These are phyloP conservation scores for Saccharomyces pastorianus DNA, from an alignment of 1,139 yeast species.

Conservation along the genomic window DNA sequence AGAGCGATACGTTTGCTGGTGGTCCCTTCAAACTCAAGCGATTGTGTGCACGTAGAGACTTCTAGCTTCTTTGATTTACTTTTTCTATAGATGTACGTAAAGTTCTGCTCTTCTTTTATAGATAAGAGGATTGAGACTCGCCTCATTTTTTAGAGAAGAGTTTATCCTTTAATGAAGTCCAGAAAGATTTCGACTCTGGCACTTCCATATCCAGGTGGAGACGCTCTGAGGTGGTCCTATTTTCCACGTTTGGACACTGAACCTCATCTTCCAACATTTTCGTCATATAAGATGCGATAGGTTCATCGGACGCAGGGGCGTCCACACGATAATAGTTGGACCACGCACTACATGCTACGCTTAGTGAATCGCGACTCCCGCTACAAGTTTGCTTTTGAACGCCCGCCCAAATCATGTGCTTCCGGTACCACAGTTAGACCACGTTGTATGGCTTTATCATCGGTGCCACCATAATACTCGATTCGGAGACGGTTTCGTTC, in stretches of 20 bases:
- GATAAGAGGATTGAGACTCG: background rate
- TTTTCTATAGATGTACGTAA: too few relatives aligned
- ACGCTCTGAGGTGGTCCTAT: background rate
- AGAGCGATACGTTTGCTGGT: too few relatives aligned
- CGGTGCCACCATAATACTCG: background rate
- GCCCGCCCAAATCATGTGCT: background rate
- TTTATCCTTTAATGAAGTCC: background rate
- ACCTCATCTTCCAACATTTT: background rate
- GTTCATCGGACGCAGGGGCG: background rate
- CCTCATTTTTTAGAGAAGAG: background rate
- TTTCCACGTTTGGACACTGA: background rate
- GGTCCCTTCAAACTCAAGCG: too few relatives aligned
- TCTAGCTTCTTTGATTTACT: too few relatives aligned
- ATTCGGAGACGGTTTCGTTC: background rate
- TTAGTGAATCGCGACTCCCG: too few relatives aligned
- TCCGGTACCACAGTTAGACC: background rate
- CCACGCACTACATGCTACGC: background rate
- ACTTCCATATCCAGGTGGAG: background rate
- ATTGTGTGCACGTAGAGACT: too few relatives aligned
- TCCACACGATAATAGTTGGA: background rate
- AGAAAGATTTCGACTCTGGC: background rate
- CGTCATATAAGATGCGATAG: background rate
- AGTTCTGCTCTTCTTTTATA: too few relatives aligned
- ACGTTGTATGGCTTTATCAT: background rate
- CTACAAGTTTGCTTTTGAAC: background rate